These are phyloP conservation scores for Septoria linicola DNA, from an alignment of 2,329 filamentous ascomycete genomes.

Conservation along the genomic window DNA sequence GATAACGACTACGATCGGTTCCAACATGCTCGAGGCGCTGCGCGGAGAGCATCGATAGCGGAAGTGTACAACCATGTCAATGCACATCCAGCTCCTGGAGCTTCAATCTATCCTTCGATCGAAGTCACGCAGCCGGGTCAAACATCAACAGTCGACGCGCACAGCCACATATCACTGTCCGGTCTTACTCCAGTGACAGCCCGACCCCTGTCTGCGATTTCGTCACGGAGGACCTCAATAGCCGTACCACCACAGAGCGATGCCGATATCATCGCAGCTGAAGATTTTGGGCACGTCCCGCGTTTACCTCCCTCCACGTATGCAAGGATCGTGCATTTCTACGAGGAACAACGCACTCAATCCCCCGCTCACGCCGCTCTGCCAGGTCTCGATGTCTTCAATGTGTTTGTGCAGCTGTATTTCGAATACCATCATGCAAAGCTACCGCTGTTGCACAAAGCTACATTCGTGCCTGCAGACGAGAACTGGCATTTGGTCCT, in stretches of 20 bases:
- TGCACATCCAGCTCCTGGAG: constrained; percentile 4
- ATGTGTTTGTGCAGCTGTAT: constrained; percentile 13
- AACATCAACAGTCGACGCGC: background rate
- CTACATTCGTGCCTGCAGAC: constrained; percentile 11
- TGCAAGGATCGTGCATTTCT: constrained; percentile 1
- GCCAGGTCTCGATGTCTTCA: constrained; percentile 8
- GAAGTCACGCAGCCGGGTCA: background rate
- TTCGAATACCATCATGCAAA: constrained; percentile 11
- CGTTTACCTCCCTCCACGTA: constrained; percentile 6
- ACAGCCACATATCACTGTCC: background rate
- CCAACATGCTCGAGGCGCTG: background rate
- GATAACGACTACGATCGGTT: constrained; percentile 7
- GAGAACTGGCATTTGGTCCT: constrained; percentile 12
- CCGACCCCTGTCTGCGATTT: background rate
- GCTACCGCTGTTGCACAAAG: constrained; percentile 9
- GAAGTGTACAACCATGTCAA: constrained; percentile 2
- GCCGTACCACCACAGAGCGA: constrained; percentile 1
- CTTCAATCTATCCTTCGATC: constrained; percentile 10
- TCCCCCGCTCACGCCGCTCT: background rate
- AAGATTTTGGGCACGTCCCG: constrained; percentile 7
- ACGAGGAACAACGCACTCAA: constrained; percentile 2
- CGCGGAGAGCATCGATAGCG: constrained; percentile 7
- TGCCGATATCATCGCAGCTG: constrained; percentile 7
- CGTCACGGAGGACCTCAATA: constrained; percentile 3
- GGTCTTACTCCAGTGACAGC: background rate